Percentiles rank a stretch among this genome's conserved stretches.
Evolutionary conservation across 106 monocot species (phyloP).

Genomic region (Apostasia shenzhenica): DNA sequence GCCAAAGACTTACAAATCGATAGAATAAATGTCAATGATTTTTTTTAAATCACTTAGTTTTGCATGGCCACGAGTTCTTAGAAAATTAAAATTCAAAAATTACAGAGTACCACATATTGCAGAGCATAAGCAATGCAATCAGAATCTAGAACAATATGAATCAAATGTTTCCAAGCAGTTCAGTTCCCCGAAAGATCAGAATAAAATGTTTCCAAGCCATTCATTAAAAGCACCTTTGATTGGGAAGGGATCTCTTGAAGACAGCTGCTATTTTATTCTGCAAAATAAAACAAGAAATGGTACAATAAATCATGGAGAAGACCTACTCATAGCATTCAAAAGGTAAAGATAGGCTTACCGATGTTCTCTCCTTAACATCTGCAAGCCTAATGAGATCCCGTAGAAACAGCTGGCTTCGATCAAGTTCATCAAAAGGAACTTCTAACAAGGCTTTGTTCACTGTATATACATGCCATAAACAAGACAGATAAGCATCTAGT

Average conservation of each 20-base stretch:
- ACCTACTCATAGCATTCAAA: background rate
- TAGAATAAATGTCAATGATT: background rate
- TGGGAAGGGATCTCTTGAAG: background rate
- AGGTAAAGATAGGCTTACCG: conserved; percentile 25
- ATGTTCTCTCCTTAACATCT: conserved; percentile 40
- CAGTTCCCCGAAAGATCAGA: background rate
- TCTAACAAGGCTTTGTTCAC: conserved; percentile 55
- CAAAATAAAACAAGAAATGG: background rate
- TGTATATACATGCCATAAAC: conserved; percentile 5
- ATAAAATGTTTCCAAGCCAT: background rate
- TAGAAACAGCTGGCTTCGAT: conserved; percentile 40
- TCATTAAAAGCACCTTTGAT: conserved; percentile 7
- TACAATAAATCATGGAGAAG: background rate
- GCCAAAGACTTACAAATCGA: background rate
- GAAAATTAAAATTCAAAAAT: background rate
- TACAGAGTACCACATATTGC: background rate
- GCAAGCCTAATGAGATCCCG: conserved; percentile 61
- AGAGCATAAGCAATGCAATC: background rate
- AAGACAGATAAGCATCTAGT: background rate
- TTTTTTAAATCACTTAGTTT: background rate
- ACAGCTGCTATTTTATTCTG: conserved; percentile 12
- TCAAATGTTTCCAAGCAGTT: background rate
- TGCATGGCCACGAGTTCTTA: background rate
- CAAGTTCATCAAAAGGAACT: conserved; percentile 55
- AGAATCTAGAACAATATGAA: background rate